Evolutionary conservation across 257 asterid genomes (phyloP).

Genomic region (Lycium barbarum): DNA sequence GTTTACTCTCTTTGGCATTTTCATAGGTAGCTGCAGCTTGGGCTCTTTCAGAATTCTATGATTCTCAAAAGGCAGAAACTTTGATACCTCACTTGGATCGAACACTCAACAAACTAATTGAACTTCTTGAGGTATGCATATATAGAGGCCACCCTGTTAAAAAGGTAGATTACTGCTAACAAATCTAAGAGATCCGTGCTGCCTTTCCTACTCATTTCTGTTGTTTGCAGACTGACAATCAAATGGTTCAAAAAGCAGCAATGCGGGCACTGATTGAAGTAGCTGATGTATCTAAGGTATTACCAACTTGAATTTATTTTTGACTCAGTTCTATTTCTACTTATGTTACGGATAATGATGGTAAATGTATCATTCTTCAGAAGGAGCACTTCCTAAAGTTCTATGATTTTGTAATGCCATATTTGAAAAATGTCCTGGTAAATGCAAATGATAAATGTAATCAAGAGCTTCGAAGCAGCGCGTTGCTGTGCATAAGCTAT

Average conservation of each 20-base stretch:
- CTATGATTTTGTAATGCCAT: too few species aligned
- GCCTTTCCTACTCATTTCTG: background rate
- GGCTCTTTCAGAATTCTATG: too few species aligned
- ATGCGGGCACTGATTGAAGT: background rate
- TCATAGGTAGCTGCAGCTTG: background rate
- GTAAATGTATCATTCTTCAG: too few species aligned
- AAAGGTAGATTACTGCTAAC: background rate
- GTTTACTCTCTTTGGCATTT: background rate
- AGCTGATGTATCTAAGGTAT: background rate
- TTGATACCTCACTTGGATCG: background rate
- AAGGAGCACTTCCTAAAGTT: too few species aligned
- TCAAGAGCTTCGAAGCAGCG: too few species aligned
- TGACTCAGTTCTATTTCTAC: background rate
- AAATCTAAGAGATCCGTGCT: background rate
- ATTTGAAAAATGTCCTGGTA: too few species aligned
- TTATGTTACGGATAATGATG: too few species aligned
- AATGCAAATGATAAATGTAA: too few species aligned
- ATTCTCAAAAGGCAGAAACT: background rate
- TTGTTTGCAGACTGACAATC: constrained; percentile 8
- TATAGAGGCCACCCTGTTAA: background rate
- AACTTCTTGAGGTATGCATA: background rate
- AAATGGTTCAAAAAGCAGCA: background rate
- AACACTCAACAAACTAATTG: background rate
- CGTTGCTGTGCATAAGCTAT: too few species aligned
- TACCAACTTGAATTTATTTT: background rate